Conservation (phyloP, 805 yeast species). For the Myxozyma sirexii region DNA sequence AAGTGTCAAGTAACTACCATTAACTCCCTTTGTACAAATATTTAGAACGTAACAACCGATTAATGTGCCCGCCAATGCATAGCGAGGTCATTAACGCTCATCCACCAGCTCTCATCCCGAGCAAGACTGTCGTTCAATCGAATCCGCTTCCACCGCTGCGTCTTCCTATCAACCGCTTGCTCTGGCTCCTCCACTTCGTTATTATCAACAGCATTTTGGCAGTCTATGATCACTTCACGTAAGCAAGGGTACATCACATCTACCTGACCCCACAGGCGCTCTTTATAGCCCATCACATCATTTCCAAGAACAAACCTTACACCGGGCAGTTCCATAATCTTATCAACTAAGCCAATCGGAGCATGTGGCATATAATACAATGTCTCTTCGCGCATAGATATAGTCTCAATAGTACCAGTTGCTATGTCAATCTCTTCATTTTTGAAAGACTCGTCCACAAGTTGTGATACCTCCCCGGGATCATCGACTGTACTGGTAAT, state of each 20-base stretch:
- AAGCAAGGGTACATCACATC: constrained; percentile 12
- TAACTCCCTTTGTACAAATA: too few species aligned
- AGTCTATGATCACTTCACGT: background rate
- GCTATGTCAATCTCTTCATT: too few species aligned
- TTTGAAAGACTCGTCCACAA: background rate
- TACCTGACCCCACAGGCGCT: constrained; percentile 17
- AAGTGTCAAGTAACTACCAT: too few species aligned
- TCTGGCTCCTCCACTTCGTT: background rate
- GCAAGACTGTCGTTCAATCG: constrained; percentile 24
- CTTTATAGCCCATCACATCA: constrained; percentile 27
- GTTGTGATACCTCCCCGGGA: constrained; percentile 6
- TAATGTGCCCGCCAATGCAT: constrained; percentile 26
- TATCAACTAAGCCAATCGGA: constrained; percentile 49
- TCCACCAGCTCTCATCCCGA: constrained; percentile 31
- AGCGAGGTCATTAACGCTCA: constrained; percentile 32
- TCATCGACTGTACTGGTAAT: constrained; percentile 29
- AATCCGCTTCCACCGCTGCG: constrained; percentile 15
- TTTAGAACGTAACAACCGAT: too few species aligned
- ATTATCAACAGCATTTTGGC: background rate
- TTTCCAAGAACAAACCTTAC: constrained; percentile 29
- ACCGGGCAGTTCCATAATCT: constrained; percentile 27
- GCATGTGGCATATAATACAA: constrained; percentile 78
- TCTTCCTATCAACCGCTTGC: background rate
- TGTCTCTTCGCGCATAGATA: constrained; percentile 30
- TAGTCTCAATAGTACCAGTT: background rate